These are phyloP conservation scores for Taphrina wiesneri DNA, from an alignment of 1,139 yeast genomes.

Conservation along the genomic window DNA sequence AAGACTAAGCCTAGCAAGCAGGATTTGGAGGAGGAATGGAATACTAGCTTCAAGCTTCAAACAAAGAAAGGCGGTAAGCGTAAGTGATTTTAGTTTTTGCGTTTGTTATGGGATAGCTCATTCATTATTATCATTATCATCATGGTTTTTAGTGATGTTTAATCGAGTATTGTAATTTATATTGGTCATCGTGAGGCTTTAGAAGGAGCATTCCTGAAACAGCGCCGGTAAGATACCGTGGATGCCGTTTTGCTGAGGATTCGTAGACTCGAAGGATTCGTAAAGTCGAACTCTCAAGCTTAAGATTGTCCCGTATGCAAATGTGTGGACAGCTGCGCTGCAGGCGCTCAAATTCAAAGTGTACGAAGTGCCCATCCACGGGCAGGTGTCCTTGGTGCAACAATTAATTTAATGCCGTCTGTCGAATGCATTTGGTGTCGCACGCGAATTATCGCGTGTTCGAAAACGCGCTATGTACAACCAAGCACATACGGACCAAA, in stretches of 20 bases:
- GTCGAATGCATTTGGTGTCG: no score
- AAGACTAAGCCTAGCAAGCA: slow-evolving; percentile 37
- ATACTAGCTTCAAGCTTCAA: slow-evolving; percentile 62
- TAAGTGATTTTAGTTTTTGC: slow-evolving; percentile 20
- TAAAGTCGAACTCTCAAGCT: no score
- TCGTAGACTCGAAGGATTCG: no score
- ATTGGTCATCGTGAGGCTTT: not conserved
- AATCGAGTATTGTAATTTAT: slow-evolving; percentile 15
- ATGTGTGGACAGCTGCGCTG: no score
- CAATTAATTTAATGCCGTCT: no score
- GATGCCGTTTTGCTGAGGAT: no score
- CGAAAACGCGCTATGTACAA: not conserved
- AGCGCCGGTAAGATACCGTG: no score
- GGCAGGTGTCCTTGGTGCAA: no score
- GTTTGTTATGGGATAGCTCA: slow-evolving; percentile 7
- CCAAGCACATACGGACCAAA: not conserved
- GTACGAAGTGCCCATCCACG: no score
- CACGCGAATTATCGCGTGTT: not conserved
- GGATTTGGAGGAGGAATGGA: slow-evolving; percentile 55
- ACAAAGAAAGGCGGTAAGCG: slow-evolving; percentile 53
- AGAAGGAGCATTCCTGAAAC: no score
- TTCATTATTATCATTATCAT: not conserved
- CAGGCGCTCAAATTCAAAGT: no score
- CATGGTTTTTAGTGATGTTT: not conserved
- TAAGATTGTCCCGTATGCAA: no score